These are phyloP conservation scores for Metarhizium rileyi DNA, from an alignment of 2,329 filamentous ascomycete species.

Conservation along the genomic window DNA sequence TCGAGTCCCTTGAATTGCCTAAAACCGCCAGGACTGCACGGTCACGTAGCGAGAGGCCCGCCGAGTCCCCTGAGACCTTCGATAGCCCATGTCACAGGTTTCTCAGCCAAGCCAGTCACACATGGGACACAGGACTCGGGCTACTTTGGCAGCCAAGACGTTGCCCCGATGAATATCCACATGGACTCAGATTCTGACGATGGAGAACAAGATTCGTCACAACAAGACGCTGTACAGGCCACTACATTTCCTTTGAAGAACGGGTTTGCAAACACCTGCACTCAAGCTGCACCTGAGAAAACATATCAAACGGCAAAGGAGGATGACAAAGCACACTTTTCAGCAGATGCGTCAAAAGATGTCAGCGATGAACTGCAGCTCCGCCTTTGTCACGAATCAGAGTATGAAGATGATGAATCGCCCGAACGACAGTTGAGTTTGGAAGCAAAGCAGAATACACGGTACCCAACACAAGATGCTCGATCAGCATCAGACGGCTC, in stretches of 20 bases:
- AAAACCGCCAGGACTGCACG: slow-evolving; percentile 48
- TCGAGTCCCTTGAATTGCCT: slow-evolving; percentile 37
- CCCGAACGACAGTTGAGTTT: slow-evolving; percentile 5
- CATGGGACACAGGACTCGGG: slow-evolving; percentile 47
- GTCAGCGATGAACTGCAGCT: not conserved
- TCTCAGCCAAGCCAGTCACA: slow-evolving; percentile 19
- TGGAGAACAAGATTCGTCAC: slow-evolving; percentile 11
- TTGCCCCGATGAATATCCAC: slow-evolving; percentile 17
- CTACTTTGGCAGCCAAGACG: slow-evolving; percentile 57
- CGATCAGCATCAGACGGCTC: slow-evolving; percentile 59
- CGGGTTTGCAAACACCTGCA: slow-evolving; percentile 17
- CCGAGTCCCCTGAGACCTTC: slow-evolving; percentile 24
- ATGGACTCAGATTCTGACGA: slow-evolving; percentile 14
- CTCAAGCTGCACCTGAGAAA: slow-evolving; percentile 23
- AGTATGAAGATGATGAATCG: slow-evolving; percentile 3
- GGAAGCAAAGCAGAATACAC: slow-evolving; percentile 1
- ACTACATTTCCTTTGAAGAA: slow-evolving; percentile 11
- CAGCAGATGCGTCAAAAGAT: slow-evolving; percentile 7
- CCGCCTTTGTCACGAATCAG: not conserved
- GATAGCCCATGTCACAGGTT: slow-evolving; percentile 20
- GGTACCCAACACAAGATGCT: slow-evolving; percentile 30
- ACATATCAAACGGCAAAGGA: slow-evolving; percentile 35
- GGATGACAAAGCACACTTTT: slow-evolving; percentile 26
- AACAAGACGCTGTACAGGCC: slow-evolving; percentile 11
- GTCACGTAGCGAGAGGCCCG: slow-evolving; percentile 35